Evolutionary conservation across 768 basidiomycete species (phyloP), one percentile per base, ranked within the genome.

Genomic region (Rhodotorula diobovata): DNA sequence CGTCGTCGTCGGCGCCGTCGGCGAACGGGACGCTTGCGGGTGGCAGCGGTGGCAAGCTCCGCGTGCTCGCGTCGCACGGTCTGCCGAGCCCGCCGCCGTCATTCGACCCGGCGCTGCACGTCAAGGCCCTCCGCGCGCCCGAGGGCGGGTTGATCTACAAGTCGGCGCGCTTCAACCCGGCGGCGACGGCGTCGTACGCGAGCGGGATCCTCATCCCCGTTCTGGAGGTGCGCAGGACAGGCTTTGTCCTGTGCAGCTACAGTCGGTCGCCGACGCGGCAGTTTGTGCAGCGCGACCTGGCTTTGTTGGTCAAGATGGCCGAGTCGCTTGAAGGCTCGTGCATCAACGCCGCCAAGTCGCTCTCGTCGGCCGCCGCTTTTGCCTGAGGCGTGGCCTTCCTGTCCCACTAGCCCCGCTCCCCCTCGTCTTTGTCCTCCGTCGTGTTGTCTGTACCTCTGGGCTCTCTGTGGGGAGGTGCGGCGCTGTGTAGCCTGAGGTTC

Each of bases 101-200:
- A 25, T 76, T 76, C 60, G 76, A 78, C 60, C 71, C 73, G 14
- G 68, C 61, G 20, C 70, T 78, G 16, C 76, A 76, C 56, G 65
- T 76, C 58, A 74, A 74, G 43, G 75, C 77, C 18, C 61, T 77
- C 20, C 65, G 73, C 28, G 65, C 72, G 21, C 70, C 73, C 20
- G 77, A 77, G 56, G 77, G 77, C 51, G 77, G 77, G 4, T 67
- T 77, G 14, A 54, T 77, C 46, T 77, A 77, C 69, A 59, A 69
- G 46, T 74, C 72, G 53, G 63, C 75, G 25, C 67, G 67, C 20
- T 65, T 39, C 62, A 35, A 45, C n/a, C 53, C 70, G 12, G 30
- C 45, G 16, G 61, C 59, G 8, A 15, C 57, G 25, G 45, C 61
- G 15, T 62, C 62, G 23, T 74, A 72, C 59, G 64, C 67, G n/a